Evolutionary conservation across 2,329 filamentous ascomycete genomes (phyloP).

Genomic region (Beauveria sp.): DNA sequence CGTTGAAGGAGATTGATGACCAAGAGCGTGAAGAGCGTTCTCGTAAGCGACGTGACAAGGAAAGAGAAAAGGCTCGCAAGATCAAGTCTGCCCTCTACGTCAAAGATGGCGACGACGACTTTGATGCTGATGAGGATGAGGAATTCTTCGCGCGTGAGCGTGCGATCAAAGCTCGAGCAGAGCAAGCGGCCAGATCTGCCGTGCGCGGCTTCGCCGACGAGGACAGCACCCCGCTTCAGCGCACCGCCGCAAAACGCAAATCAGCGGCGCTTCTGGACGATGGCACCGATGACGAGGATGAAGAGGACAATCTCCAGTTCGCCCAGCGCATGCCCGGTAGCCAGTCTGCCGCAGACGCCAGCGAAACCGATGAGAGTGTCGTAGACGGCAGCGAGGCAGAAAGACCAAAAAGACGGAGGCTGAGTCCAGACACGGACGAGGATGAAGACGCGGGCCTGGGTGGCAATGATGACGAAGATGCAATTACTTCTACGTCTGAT

Average conservation of each 20-base stretch:
- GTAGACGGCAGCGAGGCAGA: conserved; percentile 27
- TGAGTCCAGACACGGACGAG: conserved; percentile 23
- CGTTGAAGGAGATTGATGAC: conserved; percentile 44
- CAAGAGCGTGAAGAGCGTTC: conserved; percentile 59
- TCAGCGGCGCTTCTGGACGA: conserved; percentile 19
- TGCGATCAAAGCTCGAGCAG: conserved; percentile 47
- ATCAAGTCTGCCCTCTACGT: conserved; percentile 84
- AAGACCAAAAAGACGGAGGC: conserved; percentile 29
- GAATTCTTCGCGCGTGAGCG: conserved; percentile 72
- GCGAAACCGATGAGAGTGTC: conserved; percentile 21
- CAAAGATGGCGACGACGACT: conserved; percentile 79
- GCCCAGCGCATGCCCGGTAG: conserved; percentile 19
- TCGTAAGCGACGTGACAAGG: conserved; percentile 54
- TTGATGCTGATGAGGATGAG: conserved; percentile 61
- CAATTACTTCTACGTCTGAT: conserved; percentile 15
- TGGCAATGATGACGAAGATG: conserved; percentile 16
- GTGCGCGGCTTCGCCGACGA: conserved; percentile 11
- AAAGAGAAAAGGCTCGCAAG: conserved; percentile 67
- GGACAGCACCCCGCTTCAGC: background rate
- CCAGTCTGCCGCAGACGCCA: conserved; percentile 16
- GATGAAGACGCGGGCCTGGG: conserved; percentile 20
- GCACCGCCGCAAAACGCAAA: conserved; percentile 22
- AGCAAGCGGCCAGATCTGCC: conserved; percentile 25
- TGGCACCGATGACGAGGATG: conserved; percentile 21
- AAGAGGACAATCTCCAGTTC: conserved; percentile 17